Evolutionary conservation across 2,329 filamentous ascomycete genomes (phyloP), one percentile per base, ranked within the genome.

Genomic region (Colletotrichum incanum): DNA sequence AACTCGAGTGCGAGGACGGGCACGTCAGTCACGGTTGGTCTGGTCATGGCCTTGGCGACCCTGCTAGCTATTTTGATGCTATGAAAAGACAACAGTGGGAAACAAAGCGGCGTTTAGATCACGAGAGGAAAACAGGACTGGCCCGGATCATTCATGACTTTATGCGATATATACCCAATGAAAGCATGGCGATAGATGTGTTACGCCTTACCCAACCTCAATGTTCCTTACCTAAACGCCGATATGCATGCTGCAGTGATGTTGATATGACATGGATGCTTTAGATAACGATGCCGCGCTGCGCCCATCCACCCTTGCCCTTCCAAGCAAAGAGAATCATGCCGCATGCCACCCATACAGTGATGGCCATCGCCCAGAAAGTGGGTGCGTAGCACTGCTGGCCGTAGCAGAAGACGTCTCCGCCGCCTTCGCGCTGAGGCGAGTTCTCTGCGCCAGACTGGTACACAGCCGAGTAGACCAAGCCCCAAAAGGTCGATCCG

Each of bases 401-500:
- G 1, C 96, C 96, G 79, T 94, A 94, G 80, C 96, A 98, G 75
- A 97, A 89, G 2, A 88, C 83, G 73, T 89, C 86, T 11, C 86
- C 84, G 23, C 0, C 84, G 78, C 63, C 79, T 77, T 75, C 79
- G 2, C 76, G 67, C 75, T 81, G 69, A 73, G 78, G 79, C 20
- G 83, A 82, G 28, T 82, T 80, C 59, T 83, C 83, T 0, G 92
- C 91, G 1, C 89, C 93, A 54, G 86, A 87, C 81, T 96, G 92
- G 78, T 97, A 97, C 2, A 94, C 91, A 0, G 87, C 89, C 7
- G 93, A 94, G 80, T 98, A 99, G n/a, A 98, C 85, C 0, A 96
- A 82, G 0, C 95, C 94, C 95, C 96, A 99, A 41, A 98, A 88
- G 0, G 94, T 94, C 0, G 96, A 95, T 0, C 96, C 96, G 0